Evolutionary conservation across 306 rosid genomes (phyloP), one percentile per base, ranked within the genome.

Genomic region (Corylus heterophylla): DNA sequence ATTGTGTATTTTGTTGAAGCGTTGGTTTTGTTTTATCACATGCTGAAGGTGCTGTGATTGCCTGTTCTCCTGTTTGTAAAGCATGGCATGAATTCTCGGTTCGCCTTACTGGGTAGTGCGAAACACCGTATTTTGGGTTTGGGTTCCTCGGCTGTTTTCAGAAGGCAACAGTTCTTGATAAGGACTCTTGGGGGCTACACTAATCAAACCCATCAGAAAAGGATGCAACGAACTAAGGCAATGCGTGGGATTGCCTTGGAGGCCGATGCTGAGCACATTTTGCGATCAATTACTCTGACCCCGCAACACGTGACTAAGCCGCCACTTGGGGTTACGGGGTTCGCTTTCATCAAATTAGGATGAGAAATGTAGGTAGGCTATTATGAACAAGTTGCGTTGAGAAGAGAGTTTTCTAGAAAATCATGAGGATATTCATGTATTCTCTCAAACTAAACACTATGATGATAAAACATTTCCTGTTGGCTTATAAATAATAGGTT

Each of bases 101-200:
- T 87, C 67, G 45, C 86, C 17, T 82, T 84, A n/a, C 79, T 79
- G 83, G 25, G 63, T 59, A n/a, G n/a, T n/a, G n/a, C n/a, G n/a
- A n/a, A n/a, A n/a, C n/a, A n/a, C n/a, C n/a, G n/a, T n/a, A 82
- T 86, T n/a, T n/a, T n/a, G n/a, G n/a, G n/a, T 87, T 73, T 84
- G 84, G 90, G 78, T 84, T 88, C 90, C 71, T 86, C 96, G 42
- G 79, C 88, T 84, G 87, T 86, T 81, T 81, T 83, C 76, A 92
- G 97, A 89, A 86, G 97, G 76, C 97, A 92, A 29, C 88, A 83
- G 67, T 87, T 94, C 62, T 56, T 92, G 80, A 76, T 88, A 80
- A 89, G 98, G 71, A 84, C 91, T 82, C 86, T 90, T 52, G 90
- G 91, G 77, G 87, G 81, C 74, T 82, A 73, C 54, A 49, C 84